Evolutionary conservation across 495 filamentous ascomycete genomes (phyloP), one percentile per base, ranked within the genome.

Genomic region (Astrocystis sublimbata): DNA sequence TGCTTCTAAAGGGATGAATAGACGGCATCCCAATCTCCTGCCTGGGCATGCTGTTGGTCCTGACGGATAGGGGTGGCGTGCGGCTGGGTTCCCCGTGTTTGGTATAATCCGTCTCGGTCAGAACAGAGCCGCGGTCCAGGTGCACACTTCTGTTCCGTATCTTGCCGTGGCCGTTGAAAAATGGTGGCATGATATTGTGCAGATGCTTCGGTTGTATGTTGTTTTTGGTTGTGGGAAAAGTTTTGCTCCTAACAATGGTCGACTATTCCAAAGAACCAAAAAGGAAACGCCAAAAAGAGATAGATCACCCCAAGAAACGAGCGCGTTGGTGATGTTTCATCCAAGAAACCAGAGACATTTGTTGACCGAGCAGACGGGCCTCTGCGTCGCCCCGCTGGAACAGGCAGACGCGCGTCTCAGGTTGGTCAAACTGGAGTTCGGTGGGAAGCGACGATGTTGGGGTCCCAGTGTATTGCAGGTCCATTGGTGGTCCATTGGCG

Each of bases 121-220:
- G 42, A 19, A 65, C 71, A 23, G 23, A 21, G 24, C 40, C 45
- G 66, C 68, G 72, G 47, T 79, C 79, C 57, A 81, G 71, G 59
- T 81, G 79, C 36, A 79, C 73, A 66, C 79, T 81, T 64, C 73
- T 74, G 61, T 75, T 70, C 53, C 78, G 77, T 47, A 68, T 65
- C 60, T 72, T 77, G 62, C 60, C 70, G 58, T 77, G 77, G 43
- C 76, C 57, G 41, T 76, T 75, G 51, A 79, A 68, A 68, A 80
- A 76, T 60, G 76, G 72, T 49, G 71, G 72, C 76, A 79, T 72
- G 45, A 51, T 60, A 59, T 62, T 57, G 42, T 62, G 42, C 26
- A 56, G 51, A 57, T 41, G 36, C 55, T 49, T 63, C 43, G 55
- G 21, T 33, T 50, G 33, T 42, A 53, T 41, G 24, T 55, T 65